A percentile compares a stretch with the other conserved stretches of the same genome.
Conservation (phyloP, 1,284 basidiomycete species). For the Irpex lacteus region DNA sequence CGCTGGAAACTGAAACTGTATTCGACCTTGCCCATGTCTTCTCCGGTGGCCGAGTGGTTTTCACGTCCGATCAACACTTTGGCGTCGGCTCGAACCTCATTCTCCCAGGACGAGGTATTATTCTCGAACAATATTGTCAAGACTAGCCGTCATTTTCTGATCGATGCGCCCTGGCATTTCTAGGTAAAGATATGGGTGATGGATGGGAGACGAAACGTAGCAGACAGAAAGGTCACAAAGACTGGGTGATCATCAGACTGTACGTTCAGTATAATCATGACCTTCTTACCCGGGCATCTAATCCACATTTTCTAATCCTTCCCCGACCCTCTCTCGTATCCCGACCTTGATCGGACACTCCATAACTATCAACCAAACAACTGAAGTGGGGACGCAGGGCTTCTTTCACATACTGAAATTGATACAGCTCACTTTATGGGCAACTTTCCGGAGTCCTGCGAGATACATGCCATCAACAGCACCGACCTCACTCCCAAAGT, state of each 20-base stretch:
- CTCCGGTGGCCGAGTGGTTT: conserved; percentile 82
- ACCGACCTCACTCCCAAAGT: conserved; percentile 40
- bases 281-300: background rate
- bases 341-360: conserved; percentile 10
- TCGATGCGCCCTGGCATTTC: background rate
- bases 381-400: conserved; percentile 41
- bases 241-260: conserved; percentile 92
- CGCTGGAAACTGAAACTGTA: conserved; percentile 41
- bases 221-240: conserved; percentile 75
- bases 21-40: conserved; percentile 92
- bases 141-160: background rate
- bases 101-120: conserved; percentile 79
- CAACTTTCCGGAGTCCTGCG: conserved; percentile 92
- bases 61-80: conserved; percentile 90
- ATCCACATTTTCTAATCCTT: background rate
- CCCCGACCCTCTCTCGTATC: conserved; percentile 7
- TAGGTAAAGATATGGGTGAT: conserved; percentile 88
- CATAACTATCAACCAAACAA: background rate
- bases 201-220: conserved; percentile 98
- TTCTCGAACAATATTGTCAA: background rate
- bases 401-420: conserved; percentile 79
- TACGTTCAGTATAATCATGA: conserved; percentile 37
- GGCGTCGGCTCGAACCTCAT: conserved; percentile 91
- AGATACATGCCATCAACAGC: conserved; percentile 67
- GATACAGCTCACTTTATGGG: conserved; percentile 97